A percentile compares a stretch with the other conserved stretches of the same genome.
Evolutionary conservation across 2,329 filamentous ascomycete species (phyloP).

Genomic region (Talaromyces sp.): DNA sequence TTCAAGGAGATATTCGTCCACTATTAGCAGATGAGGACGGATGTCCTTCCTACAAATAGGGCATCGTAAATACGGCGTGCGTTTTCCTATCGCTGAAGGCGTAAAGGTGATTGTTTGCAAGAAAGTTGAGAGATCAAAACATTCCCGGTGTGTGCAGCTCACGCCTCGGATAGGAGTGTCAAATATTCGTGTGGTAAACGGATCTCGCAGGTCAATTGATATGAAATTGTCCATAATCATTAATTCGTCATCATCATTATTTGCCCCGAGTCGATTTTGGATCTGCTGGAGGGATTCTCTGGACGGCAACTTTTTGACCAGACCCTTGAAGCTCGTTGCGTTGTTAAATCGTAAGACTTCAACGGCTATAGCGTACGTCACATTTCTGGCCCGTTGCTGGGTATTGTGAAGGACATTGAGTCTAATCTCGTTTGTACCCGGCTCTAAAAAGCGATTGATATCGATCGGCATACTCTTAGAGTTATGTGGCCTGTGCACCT

Average conservation of each 20-base stretch:
- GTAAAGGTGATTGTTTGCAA: slow-evolving; percentile 55
- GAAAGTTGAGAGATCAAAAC: slow-evolving; percentile 83
- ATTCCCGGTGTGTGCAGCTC: slow-evolving; percentile 71
- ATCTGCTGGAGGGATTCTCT: slow-evolving; percentile 54
- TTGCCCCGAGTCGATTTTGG: slow-evolving; percentile 41
- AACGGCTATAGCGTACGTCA: slow-evolving; percentile 58
- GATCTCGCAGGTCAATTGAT: slow-evolving; percentile 59
- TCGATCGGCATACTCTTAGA: slow-evolving; percentile 72
- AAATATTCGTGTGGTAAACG: slow-evolving; percentile 61
- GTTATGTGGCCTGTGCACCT: slow-evolving; percentile 60
- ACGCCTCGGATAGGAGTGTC: slow-evolving; percentile 64
- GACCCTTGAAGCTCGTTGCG: slow-evolving; percentile 31
- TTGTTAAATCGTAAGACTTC: slow-evolving; percentile 59
- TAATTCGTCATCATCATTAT: slow-evolving; percentile 57
- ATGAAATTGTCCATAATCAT: slow-evolving; percentile 53
- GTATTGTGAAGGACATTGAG: slow-evolving; percentile 43
- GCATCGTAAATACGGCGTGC: slow-evolving; percentile 44
- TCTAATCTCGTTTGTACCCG: slow-evolving; percentile 58
- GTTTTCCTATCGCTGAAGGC: slow-evolving; percentile 58
- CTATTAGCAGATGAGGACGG: slow-evolving; percentile 61
- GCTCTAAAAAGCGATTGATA: slow-evolving; percentile 54
- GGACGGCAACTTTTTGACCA: slow-evolving; percentile 38
- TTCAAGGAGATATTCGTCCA: slow-evolving; percentile 67
- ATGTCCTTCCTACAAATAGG: slow-evolving; percentile 76
- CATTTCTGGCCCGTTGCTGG: slow-evolving; percentile 24